Evolutionary conservation across 345 rosid genomes (phyloP).

Genomic region (Schrenkiella parvula): DNA sequence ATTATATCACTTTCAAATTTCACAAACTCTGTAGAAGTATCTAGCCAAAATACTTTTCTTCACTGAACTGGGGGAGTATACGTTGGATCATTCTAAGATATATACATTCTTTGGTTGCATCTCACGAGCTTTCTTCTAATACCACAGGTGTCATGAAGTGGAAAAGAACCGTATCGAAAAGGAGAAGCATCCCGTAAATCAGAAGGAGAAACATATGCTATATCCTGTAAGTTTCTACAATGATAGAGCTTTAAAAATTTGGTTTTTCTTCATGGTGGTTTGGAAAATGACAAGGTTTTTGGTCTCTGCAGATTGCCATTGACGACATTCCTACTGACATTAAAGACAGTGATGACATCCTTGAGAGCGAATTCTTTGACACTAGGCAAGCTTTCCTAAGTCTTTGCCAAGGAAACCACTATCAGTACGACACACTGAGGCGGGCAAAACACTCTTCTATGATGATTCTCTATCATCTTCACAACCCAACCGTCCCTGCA

Average conservation of each 20-base stretch:
- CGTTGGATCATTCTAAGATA: neutral
- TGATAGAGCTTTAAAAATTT: neutral
- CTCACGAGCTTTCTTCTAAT: slow-evolving; percentile 23
- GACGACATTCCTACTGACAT: slow-evolving; percentile 66
- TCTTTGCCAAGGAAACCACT: slow-evolving; percentile 99
- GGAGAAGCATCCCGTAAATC: slow-evolving; percentile 81
- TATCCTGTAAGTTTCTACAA: slow-evolving; percentile 55
- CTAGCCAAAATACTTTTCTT: neutral
- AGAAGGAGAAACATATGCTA: slow-evolving; percentile 70
- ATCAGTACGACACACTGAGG: slow-evolving; percentile 92
- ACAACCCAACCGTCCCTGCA: slow-evolving; percentile 98
- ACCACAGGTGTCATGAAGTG: slow-evolving; percentile 69
- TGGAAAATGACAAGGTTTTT: slow-evolving; percentile 23
- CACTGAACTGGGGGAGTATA: neutral
- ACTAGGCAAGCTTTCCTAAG: slow-evolving; percentile 98
- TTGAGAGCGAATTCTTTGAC: slow-evolving; percentile 98
- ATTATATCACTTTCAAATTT: neutral
- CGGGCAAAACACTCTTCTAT: slow-evolving; percentile 98
- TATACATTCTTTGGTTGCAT: slow-evolving; percentile 15
- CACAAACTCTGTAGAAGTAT: neutral
- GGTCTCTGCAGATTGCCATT: slow-evolving; percentile 56
- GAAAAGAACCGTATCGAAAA: slow-evolving; percentile 82
- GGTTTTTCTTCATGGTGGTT: slow-evolving; percentile 5
- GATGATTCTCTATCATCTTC: slow-evolving; percentile 99
- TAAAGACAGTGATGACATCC: slow-evolving; percentile 85